Base-by-base conservation (phyloP, 345 rosid genomes). In the Chamaenerion angustifolium region DNA sequence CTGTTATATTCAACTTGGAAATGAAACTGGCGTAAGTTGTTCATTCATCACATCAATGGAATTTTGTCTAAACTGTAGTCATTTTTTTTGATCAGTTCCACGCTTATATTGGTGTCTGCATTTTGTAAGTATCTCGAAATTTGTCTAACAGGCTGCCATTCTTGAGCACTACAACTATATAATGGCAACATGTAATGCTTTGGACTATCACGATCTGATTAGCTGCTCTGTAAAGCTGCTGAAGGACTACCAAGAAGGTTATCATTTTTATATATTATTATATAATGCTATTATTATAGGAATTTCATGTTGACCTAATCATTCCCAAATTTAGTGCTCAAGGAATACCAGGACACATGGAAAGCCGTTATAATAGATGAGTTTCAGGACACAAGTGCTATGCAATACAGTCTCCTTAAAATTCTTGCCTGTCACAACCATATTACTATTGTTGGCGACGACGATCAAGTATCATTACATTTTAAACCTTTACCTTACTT, bases 141-240 rank as follows among this genome's bases (percentile, higher is more conserved):
- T 31, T 27, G 15, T 15, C 6, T 16, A 75, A 59, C 90, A 89
- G 98, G 98, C 86, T 54, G 71, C 76, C 57, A 66, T 89, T 69
- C 76, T 89, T 55, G 54, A 70, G 56, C 71, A 74, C 61, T 89
- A 89, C 67, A 73, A 70, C 50, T 69, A 75, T 56, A 81, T 81
- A 58, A 68, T 89, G 62, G 73, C 53, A 68, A 71, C 88, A 56
- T 89, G 95, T 64, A 69, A 89, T 71, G 90, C 95, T 43, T 65
- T 89, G 79, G 95, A 89, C 65, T 89, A 85, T 80, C 95, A 89
- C 62, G 98, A 89, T 67, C 63, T 89, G 49, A 85, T 89, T 67
- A 79, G 72, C 70, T 81, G 81, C 55, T 83, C 98, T 6, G 77
- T 83, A 62, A 81, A 60, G 57, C 73, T 89, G 74, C 88, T 89